Base-by-base conservation (phyloP, 2,329 filamentous ascomycete species). In the Neopestalotiopsis rosae region DNA sequence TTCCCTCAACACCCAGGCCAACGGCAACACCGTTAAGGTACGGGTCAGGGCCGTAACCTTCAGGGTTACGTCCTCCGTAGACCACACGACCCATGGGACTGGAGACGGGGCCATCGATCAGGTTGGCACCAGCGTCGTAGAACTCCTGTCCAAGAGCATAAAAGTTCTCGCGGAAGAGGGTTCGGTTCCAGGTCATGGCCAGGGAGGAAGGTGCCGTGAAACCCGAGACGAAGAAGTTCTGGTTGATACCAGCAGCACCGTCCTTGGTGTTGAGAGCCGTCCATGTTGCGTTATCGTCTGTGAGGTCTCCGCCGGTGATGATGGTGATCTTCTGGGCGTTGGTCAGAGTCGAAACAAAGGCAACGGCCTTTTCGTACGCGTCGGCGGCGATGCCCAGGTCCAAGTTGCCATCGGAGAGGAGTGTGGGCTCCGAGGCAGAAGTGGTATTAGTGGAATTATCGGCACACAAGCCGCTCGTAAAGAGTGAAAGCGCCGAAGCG, bases 121-220 rank as follows among this genome's bases (percentile, higher is more conserved):
- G 61, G 40, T 71, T 71, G 66, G 67, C 66, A n/a, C 71, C 64
- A 14, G 32, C 57, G 12, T 52, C 69, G 30, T 69, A 73, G 38
- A 71, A 74, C 38, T 74, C 71, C 5, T 70, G 56, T 1, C 71
- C 72, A 12, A 74, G 45, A 40, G 70, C 70, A 13, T 59, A 38
- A 67, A 72, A 73, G 38, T 73, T 71, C 14, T 65, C 63, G 28
- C 64, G 65, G 52, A 69, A 67, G 13, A 72, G 68, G 24, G 68
- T 61, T 5, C 70, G 70, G 63, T 73, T 67, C 72, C 72, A 74
- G 28, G 71, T 73, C 71, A 71, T 69, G 34, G 67, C 67, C 62
- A 73, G 61, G 20, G 72, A 71, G 38, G 68, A 68, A n/a, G 70
- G 65, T 42, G 69, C 69, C 28, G 63, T 64, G 65, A 73, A 74